Conservation (phyloP, 148 eudicot genomes). For the Spergularia marina region DNA sequence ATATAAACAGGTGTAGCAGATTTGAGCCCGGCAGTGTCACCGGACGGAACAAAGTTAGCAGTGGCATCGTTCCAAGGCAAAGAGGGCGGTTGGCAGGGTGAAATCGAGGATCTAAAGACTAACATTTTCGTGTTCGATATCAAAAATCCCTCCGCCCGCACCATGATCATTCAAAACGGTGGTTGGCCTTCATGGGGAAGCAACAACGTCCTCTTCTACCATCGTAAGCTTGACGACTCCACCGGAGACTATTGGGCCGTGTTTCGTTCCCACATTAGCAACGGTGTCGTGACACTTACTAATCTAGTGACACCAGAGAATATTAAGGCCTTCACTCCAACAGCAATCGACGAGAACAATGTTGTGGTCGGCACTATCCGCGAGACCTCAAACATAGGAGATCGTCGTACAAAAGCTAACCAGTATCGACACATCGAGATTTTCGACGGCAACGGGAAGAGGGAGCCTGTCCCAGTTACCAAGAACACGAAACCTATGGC, state of each 20-base stretch:
- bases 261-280: slow-evolving; percentile 19
- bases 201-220: slow-evolving; percentile 19
- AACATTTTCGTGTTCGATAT: slow-evolving; percentile 21
- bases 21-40: slow-evolving; percentile 20
- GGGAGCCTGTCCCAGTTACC: background rate
- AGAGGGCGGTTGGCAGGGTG: slow-evolving; percentile 20
- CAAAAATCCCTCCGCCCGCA: slow-evolving; percentile 9
- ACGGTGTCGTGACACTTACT: background rate
- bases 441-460: background rate
- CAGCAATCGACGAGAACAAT: background rate
- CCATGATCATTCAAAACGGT: slow-evolving; percentile 13
- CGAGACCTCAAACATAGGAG: background rate
- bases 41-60: slow-evolving; percentile 18
- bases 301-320: slow-evolving; percentile 11
- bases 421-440: slow-evolving; percentile 25
- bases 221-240: slow-evolving; percentile 8
- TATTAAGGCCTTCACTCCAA: slow-evolving; percentile 23
- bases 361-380: slow-evolving; percentile 19
- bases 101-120: slow-evolving; percentile 5
- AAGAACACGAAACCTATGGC: background rate
- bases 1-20: slow-evolving; percentile 12
- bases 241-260: slow-evolving; percentile 18
- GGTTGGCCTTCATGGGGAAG: slow-evolving; percentile 31
- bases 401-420: background rate
- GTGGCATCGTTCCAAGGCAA: slow-evolving; percentile 24